Conservation (phyloP, 2,329 filamentous ascomycete genomes). For the Reticulascus tulasneorum region DNA sequence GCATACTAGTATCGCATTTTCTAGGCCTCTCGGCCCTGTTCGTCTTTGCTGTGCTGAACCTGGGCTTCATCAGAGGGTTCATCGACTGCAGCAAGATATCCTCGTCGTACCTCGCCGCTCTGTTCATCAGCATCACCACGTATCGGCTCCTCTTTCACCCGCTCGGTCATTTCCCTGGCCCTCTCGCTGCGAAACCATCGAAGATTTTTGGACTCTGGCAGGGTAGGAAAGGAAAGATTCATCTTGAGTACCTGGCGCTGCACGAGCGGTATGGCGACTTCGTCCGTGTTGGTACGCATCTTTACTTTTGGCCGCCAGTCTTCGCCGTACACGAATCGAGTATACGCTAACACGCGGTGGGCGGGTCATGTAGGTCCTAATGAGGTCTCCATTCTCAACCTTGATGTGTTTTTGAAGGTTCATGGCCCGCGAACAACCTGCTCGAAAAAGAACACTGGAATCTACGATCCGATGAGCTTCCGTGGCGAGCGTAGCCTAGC, state of each 20-base stretch:
- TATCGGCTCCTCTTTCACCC: conserved; percentile 18
- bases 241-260: conserved; percentile 1
- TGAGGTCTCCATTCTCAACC: conserved; percentile 15
- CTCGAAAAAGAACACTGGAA: conserved; percentile 13
- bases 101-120: conserved; percentile 5
- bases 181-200: conserved; percentile 8
- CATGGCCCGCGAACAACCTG: conserved; percentile 17
- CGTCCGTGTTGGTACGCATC: conserved; percentile 15
- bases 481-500: conserved; percentile 19
- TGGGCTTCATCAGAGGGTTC: not conserved
- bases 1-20: conserved; percentile 1
- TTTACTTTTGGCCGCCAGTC: not conserved
- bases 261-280: conserved; percentile 12
- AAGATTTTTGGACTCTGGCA: conserved; percentile 13
- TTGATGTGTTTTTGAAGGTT: conserved; percentile 15
- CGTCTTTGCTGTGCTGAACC: not conserved
- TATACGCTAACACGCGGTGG: not conserved
- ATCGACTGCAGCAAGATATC: not conserved
- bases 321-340: too few relatives aligned
- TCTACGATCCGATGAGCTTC: conserved; percentile 15
- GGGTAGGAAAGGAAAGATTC: conserved; percentile 6
- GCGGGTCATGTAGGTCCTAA: conserved; percentile 18
- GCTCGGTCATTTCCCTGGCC: conserved; percentile 14
- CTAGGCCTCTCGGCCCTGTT: conserved; percentile 1
- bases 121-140: conserved; percentile 21